These are phyloP conservation scores for Hirschioporus abietinus DNA, from an alignment of 768 basidiomycete species.

Conservation along the genomic window DNA sequence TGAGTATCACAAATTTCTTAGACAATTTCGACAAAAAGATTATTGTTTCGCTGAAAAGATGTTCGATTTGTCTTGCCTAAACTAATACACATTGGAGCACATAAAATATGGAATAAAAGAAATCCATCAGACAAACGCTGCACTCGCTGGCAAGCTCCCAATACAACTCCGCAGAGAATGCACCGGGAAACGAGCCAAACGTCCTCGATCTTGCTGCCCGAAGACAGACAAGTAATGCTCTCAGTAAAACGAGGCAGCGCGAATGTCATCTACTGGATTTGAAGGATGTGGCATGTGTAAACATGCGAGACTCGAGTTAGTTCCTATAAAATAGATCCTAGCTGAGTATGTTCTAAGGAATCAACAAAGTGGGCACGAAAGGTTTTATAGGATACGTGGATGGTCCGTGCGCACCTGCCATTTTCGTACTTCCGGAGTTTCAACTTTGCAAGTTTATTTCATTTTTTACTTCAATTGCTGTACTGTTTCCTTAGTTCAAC, in stretches of 20 bases:
- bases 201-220: slow-evolving; percentile 46
- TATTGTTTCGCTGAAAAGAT: too few species aligned
- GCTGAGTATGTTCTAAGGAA: slow-evolving; percentile 71
- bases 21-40: too few species aligned
- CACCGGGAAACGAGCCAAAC: slow-evolving; percentile 41
- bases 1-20: too few species aligned
- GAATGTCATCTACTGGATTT: slow-evolving; percentile 65
- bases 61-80: too few species aligned
- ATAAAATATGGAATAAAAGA: slow-evolving; percentile 34
- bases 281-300: slow-evolving; percentile 70
- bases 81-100: slow-evolving; percentile 13
- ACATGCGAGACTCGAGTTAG: slow-evolving; percentile 77
- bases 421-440: neutral
- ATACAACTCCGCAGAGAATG: slow-evolving; percentile 21
- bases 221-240: slow-evolving; percentile 42
- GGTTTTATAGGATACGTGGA: slow-evolving; percentile 27
- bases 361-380: slow-evolving; percentile 10
- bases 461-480: too few species aligned
- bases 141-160: slow-evolving; percentile 36
- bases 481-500: too few species aligned
- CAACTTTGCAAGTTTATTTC: too few species aligned
- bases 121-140: slow-evolving; percentile 64
- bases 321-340: slow-evolving; percentile 79
- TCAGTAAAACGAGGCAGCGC: slow-evolving; percentile 64
- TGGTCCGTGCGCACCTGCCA: slow-evolving; percentile 22